Evolutionary conservation across 192 early-diverging fungal genomes (phyloP).

Genomic region (Umbelopsis ramanniana): DNA sequence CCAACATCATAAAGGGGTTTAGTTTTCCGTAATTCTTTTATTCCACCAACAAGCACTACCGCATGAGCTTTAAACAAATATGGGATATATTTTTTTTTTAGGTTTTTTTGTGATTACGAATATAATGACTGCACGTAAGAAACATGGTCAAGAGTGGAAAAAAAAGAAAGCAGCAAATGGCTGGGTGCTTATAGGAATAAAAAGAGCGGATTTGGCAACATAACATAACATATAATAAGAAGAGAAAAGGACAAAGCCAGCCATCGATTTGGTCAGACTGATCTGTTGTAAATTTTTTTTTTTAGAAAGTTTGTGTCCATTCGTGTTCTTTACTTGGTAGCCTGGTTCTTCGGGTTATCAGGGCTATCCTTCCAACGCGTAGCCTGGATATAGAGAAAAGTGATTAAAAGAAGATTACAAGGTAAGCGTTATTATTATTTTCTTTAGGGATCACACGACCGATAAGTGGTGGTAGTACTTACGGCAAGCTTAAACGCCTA

Average conservation of each 20-base stretch:
- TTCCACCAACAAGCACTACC: constrained; percentile 5
- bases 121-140: constrained; percentile 12
- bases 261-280: constrained; percentile 6
- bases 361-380: constrained; percentile 17
- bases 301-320: not conserved
- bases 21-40: not conserved
- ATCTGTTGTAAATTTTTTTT: constrained; percentile 6
- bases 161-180: not conserved
- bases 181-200: constrained; percentile 2
- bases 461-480: constrained; percentile 23
- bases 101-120: constrained; percentile 15
- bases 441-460: constrained; percentile 16
- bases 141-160: not conserved
- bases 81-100: not conserved
- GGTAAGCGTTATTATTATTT: constrained; percentile 1
- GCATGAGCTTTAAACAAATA: constrained; percentile 18
- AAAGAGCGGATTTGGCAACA: constrained; percentile 21
- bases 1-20: not conserved
- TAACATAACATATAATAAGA: constrained; percentile 19
- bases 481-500: constrained; percentile 20
- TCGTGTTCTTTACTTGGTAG: not conserved
- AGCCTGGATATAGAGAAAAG: not conserved
- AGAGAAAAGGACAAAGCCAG: not conserved
- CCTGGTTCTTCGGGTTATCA: constrained; percentile 17
- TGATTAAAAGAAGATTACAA: not conserved